Percentiles rank a stretch among this genome's conserved stretches.
Conservation (phyloP, 805 yeast species). For the Yamadazyma laniorum region DNA sequence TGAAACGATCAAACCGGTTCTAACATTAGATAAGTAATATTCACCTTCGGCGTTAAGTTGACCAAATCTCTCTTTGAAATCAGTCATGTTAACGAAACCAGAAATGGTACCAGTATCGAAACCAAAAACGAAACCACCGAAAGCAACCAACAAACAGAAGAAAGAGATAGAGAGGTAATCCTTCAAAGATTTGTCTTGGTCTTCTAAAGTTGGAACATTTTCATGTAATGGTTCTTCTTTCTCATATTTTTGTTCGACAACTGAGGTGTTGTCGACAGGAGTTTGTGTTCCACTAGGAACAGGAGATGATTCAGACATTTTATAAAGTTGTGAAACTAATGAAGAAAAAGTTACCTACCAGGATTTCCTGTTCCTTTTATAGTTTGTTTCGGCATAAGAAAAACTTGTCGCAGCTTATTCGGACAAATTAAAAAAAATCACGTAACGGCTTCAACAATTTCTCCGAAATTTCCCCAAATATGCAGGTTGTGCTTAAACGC, state of each 20-base stretch:
- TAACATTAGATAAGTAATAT: conserved; percentile 38
- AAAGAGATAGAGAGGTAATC: conserved; percentile 34
- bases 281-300: conserved; percentile 17
- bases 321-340: background rate
- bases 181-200: conserved; percentile 23
- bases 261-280: conserved; percentile 16
- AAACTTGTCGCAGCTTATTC: background rate
- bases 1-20: conserved; percentile 52
- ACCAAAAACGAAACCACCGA: conserved; percentile 76
- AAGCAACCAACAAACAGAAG: conserved; percentile 57
- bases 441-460: conserved; percentile 3
- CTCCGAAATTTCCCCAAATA: conserved; percentile 6
- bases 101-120: conserved; percentile 79
- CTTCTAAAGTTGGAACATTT: conserved; percentile 20
- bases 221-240: conserved; percentile 5
- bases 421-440: conserved; percentile 5
- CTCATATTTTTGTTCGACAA: conserved; percentile 15
- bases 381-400: background rate
- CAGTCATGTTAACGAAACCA: conserved; percentile 63
- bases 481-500: too few relatives aligned
- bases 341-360: background rate
- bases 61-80: conserved; percentile 55
- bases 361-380: conserved; percentile 4
- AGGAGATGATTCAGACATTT: conserved; percentile 9
- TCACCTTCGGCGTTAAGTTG: conserved; percentile 36